Evolutionary conservation across 441 rosid species (phyloP).

Genomic region (Bocquillonia castaneifolia): DNA sequence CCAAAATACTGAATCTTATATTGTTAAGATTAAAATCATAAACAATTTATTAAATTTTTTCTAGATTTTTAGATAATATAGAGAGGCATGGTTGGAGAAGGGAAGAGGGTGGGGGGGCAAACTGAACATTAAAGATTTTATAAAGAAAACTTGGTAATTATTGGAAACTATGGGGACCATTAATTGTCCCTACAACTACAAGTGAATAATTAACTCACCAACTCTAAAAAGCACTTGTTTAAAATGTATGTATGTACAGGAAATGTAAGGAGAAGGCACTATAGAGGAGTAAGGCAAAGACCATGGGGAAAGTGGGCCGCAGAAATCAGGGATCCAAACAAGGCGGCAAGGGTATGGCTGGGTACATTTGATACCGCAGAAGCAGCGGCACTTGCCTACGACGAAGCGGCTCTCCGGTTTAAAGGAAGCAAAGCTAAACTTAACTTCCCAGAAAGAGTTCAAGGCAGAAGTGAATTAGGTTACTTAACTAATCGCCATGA

Average conservation of each 20-base stretch:
- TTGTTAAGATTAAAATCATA: no score
- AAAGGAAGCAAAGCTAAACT: slow-evolving; percentile 95
- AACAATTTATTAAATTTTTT: no score
- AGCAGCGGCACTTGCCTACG: slow-evolving; percentile 87
- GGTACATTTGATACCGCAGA: slow-evolving; percentile 86
- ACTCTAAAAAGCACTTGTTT: not conserved
- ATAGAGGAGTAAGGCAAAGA: slow-evolving; percentile 84
- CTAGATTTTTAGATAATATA: no score
- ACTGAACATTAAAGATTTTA: no score
- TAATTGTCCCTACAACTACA: no score
- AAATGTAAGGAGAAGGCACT: slow-evolving; percentile 50
- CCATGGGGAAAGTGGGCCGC: slow-evolving; percentile 96
- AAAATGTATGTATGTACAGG: slow-evolving; percentile 23
- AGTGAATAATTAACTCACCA: not conserved
- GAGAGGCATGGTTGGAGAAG: no score
- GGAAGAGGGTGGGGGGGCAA: no score
- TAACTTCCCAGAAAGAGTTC: slow-evolving; percentile 88
- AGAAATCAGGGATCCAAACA: slow-evolving; percentile 76
- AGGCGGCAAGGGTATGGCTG: slow-evolving; percentile 88
- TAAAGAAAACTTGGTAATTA: no score
- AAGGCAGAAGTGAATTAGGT: slow-evolving; percentile 29
- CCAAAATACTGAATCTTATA: no score
- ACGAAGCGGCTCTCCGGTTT: slow-evolving; percentile 86
- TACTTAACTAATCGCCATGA: slow-evolving; percentile 26
- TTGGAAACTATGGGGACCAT: no score